A percentile compares a stretch with the other conserved stretches of the same genome.
Evolutionary conservation across 2,329 filamentous ascomycete genomes (phyloP).

Genomic region (Zarea fungicola): DNA sequence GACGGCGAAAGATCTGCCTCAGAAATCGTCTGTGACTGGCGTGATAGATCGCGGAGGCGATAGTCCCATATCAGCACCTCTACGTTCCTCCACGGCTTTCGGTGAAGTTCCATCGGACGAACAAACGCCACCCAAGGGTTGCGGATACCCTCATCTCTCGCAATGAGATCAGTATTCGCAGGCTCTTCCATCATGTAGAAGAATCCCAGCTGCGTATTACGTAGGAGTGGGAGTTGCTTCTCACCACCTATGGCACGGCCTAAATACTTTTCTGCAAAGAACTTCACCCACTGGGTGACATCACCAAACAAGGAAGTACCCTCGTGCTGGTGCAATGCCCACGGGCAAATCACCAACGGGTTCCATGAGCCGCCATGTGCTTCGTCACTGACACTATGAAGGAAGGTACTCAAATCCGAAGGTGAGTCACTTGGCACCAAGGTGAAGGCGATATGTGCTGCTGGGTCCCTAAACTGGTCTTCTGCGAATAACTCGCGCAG

Average conservation of each 20-base stretch:
- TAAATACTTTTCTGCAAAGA: not conserved
- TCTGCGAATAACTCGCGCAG: not conserved
- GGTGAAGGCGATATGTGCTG: not conserved
- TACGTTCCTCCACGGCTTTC: constrained; percentile 24
- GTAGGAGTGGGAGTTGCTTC: not conserved
- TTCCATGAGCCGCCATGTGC: not conserved
- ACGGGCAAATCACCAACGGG: constrained; percentile 4
- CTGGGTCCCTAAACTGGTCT: too few relatives aligned
- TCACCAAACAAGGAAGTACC: not conserved
- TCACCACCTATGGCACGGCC: not conserved
- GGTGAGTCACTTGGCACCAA: not conserved
- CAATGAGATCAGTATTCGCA: constrained; percentile 29
- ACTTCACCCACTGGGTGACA: constrained; percentile 2
- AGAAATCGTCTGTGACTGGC: constrained; percentile 14
- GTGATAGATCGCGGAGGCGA: constrained; percentile 23
- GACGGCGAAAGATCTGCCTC: constrained; percentile 37
- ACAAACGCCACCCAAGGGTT: constrained; percentile 49
- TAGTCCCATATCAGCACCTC: constrained; percentile 55
- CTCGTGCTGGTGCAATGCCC: not conserved
- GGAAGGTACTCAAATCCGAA: not conserved
- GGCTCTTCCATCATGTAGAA: constrained; percentile 45
- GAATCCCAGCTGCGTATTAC: constrained; percentile 31
- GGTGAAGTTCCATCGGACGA: constrained; percentile 37
- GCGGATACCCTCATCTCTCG: too few relatives aligned
- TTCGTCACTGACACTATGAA: not conserved